phyloP scores from a whole-genome alignment of 2,329 filamentous ascomycete genomes.

The Atkinsonella texensis region DNA sequence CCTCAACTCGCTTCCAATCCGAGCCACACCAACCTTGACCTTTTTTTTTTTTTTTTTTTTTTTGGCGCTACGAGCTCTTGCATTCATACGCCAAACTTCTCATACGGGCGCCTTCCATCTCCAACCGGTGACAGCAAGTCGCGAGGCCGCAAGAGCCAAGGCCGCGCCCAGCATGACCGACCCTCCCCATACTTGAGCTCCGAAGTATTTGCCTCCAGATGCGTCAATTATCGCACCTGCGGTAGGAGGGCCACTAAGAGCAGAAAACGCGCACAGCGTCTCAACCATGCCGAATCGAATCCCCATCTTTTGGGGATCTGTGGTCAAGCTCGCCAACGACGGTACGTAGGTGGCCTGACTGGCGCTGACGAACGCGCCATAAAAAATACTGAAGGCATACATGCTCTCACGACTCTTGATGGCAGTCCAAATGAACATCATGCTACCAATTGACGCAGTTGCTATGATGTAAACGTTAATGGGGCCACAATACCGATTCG shows the following conservation, averaged over 20 bases:
- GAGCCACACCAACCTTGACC: too few species aligned
- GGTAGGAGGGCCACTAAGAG: conserved; percentile 31
- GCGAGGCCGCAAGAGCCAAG: conserved; percentile 19
- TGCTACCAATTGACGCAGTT: conserved; percentile 29
- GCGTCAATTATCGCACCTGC: conserved; percentile 33
- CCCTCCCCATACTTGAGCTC: conserved; percentile 36
- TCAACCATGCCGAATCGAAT: conserved; percentile 34
- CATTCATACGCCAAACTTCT: too few species aligned
- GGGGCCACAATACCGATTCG: conserved; percentile 38
- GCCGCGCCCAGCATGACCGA: conserved; percentile 25
- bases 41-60: too few species aligned
- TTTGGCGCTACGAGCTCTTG: too few species aligned
- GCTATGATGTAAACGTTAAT: conserved; percentile 43
- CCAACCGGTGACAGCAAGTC: conserved; percentile 24
- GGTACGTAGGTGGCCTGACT: conserved; percentile 1
- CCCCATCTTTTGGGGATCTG: conserved; percentile 31
- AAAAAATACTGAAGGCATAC: conserved; percentile 31
- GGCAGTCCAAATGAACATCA: conserved; percentile 44
- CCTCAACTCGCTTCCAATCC: too few species aligned
- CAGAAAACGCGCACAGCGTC: conserved; percentile 28
- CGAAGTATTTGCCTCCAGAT: conserved; percentile 26
- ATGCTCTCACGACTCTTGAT: conserved; percentile 29
- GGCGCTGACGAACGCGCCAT: conserved; percentile 30
- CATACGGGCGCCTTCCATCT: conserved; percentile 12
- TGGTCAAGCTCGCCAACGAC: conserved; percentile 18